Evolutionary conservation across 2,329 filamentous ascomycete genomes (phyloP).

Genomic region (Orbilia brochopaga): DNA sequence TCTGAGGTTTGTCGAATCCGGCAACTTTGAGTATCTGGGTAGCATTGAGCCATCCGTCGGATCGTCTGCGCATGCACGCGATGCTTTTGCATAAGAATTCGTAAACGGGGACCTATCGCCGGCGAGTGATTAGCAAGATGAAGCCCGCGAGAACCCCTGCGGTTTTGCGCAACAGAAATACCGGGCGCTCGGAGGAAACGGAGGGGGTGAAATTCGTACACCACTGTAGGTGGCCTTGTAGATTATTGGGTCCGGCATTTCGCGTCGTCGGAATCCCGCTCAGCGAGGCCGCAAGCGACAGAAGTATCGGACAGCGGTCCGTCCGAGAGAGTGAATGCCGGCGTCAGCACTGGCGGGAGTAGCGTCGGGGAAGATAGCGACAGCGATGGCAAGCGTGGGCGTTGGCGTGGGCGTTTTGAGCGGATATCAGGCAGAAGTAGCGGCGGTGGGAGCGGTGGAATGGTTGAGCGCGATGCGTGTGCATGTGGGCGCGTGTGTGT

Average conservation of each 20-base stretch:
- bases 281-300: neutral
- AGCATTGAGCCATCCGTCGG: constrained; percentile 99
- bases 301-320: neutral
- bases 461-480: constrained; percentile 37
- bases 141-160: constrained; percentile 16
- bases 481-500: constrained; percentile 49
- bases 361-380: neutral
- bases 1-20: constrained; percentile 93
- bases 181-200: constrained; percentile 12
- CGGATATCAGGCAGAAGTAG: neutral
- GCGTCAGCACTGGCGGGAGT: neutral
- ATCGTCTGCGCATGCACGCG: constrained; percentile 83
- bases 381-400: neutral
- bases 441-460: constrained; percentile 1
- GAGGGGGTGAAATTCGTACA: constrained; percentile 57
- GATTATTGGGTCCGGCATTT: constrained; percentile 59
- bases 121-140: constrained; percentile 29
- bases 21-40: constrained; percentile 97
- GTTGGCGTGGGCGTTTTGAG: too few relatives aligned
- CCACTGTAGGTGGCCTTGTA: constrained; percentile 74
- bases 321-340: neutral
- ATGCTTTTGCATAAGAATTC: constrained; percentile 83
- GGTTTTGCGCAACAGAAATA: constrained; percentile 11
- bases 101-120: constrained; percentile 82
- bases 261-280: constrained; percentile 12